Evolutionary conservation across 2,329 filamentous ascomycete species (phyloP).

Genomic region (Aspergillus piperis): DNA sequence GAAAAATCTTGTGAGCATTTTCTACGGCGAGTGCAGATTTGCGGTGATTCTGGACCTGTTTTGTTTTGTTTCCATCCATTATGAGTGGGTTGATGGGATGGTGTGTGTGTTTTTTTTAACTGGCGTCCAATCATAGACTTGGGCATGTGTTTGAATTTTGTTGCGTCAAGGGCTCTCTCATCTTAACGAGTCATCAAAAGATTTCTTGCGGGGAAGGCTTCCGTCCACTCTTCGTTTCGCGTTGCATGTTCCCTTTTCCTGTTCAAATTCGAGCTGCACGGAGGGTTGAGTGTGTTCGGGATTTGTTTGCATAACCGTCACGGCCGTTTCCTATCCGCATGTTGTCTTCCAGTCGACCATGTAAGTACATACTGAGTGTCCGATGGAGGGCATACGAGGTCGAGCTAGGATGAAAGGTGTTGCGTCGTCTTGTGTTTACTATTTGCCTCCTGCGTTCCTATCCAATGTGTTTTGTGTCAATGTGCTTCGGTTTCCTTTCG

Average conservation of each 20-base stretch:
- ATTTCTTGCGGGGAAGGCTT: slow-evolving; percentile 24
- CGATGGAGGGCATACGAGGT: slow-evolving; percentile 22
- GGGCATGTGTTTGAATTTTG: slow-evolving; percentile 38
- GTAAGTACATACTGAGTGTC: slow-evolving; percentile 26
- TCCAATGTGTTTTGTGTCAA: slow-evolving; percentile 9
- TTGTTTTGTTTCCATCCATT: slow-evolving; percentile 31
- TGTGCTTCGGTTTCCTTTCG: slow-evolving; percentile 6
- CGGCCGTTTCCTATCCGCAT: slow-evolving; percentile 21
- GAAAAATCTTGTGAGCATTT: slow-evolving; percentile 29
- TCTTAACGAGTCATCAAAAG: slow-evolving; percentile 29
- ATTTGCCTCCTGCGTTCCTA: slow-evolving; percentile 5
- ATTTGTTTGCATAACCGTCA: slow-evolving; percentile 22
- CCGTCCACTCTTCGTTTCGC: slow-evolving; percentile 23
- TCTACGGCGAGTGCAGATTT: slow-evolving; percentile 34
- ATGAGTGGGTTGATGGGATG: slow-evolving; percentile 38
- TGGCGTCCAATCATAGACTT: slow-evolving; percentile 47
- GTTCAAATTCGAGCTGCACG: slow-evolving; percentile 16
- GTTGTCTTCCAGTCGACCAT: slow-evolving; percentile 20
- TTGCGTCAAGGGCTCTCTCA: slow-evolving; percentile 21
- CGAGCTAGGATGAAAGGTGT: slow-evolving; percentile 18
- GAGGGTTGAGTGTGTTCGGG: slow-evolving; percentile 16
- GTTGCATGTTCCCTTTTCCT: slow-evolving; percentile 17
- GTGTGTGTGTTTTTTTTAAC: slow-evolving; percentile 40
- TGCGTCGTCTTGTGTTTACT: slow-evolving; percentile 9
- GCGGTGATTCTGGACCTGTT: slow-evolving; percentile 29